Evolutionary conservation across 2,329 filamentous ascomycete species (phyloP), one percentile per base, ranked within the genome.

Genomic region (Kalmusia sp.): DNA sequence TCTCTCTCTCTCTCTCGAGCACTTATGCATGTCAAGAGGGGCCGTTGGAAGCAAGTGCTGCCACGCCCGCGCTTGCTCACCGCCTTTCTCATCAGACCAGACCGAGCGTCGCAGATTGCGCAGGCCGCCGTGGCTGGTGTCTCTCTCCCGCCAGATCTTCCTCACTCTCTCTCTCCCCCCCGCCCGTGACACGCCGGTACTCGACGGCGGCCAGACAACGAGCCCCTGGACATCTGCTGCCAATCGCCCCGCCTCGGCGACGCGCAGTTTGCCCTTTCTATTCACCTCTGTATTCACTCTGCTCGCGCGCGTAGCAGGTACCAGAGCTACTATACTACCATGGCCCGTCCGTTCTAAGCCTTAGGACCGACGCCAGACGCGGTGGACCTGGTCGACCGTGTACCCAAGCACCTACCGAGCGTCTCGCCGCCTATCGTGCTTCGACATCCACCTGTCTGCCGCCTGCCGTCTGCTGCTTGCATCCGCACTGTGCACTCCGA

Each of bases 51-150:
- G 51, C 41, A n/a, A 44, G 41, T 44, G 28, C 30, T 34, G 52
- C 50, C 46, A 54, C 56, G 55, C 55, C 55, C 55, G 30, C 54
- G 51, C 43, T 43, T 56, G 51, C 52, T 62, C 65, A 67, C 61
- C 64, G 61, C 61, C 61, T 61, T 61, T 62, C 57, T 57, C 56
- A 51, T 64, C 67, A 63, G 57, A 55, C 40, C 54, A 39, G 25
- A n/a, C 12, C 38, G 27, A 39, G 38, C 30, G 50, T 55, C 60
- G 54, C 60, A 66, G 62, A 61, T 65, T 62, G 61, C 54, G 51
- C 58, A 53, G 48, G 52, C 59, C 59, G 57, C 58, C 59, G 63
- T 65, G 63, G 62, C 59, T 66, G 61, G 59, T 65, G 55, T 52
- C 46, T 27, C 35, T 25, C 31, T 15, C 37, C 44, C 25, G 30